Percentiles rank a stretch among this genome's conserved stretches.
Conservation (phyloP, 345 rosid genomes). For the Eucalyptus leucophloia region DNA sequence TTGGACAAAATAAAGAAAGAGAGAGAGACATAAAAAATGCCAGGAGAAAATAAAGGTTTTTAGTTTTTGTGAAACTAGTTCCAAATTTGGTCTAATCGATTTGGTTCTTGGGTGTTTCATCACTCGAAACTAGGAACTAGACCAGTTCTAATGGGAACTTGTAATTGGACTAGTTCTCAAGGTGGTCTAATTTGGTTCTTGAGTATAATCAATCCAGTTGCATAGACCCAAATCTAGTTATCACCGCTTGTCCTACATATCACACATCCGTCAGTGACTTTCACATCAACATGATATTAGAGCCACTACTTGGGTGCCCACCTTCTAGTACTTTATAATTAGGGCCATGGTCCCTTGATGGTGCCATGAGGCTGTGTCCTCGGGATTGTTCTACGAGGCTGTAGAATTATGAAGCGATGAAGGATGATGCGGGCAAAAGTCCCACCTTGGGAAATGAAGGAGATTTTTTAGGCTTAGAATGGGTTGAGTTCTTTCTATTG, state of each 20-base stretch:
- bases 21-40: accelerated
- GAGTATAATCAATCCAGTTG: accelerated
- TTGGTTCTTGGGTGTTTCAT: too few species aligned
- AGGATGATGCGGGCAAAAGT: background rate
- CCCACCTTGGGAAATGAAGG: background rate
- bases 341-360: background rate
- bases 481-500: background rate
- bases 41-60: too few species aligned
- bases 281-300: too few species aligned
- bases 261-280: accelerated
- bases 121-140: too few species aligned
- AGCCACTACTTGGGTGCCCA: background rate
- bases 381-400: too few species aligned
- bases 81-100: too few species aligned
- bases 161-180: too few species aligned
- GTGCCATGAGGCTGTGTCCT: too few species aligned
- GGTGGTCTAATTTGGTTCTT: accelerated
- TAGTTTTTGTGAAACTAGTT: too few species aligned
- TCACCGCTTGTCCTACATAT: accelerated
- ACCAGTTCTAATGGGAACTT: accelerated
- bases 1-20: too few species aligned
- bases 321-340: too few species aligned
- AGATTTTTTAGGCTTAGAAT: background rate
- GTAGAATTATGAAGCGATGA: background rate
- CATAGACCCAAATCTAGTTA: background rate